Conservation (phyloP, 2,329 filamentous ascomycete species). For the Diaporthe helianthi region DNA sequence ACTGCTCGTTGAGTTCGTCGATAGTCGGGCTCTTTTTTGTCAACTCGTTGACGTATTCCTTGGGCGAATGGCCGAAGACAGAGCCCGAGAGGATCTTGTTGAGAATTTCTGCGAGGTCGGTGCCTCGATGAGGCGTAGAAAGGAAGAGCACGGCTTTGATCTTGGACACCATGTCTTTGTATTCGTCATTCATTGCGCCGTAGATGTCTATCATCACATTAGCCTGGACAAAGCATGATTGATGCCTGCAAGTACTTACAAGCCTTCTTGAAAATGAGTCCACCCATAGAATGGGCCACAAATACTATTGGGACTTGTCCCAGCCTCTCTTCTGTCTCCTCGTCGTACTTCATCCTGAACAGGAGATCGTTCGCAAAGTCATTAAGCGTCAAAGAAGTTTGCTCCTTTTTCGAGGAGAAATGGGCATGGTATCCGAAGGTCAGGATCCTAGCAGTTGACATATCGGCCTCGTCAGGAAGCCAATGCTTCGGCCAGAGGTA, state of each 20-base stretch:
- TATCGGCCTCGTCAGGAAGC: conserved; percentile 35
- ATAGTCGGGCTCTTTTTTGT: conserved; percentile 36
- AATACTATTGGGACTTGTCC: conserved; percentile 38
- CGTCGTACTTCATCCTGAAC: conserved; percentile 37
- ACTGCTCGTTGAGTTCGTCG: conserved; percentile 45
- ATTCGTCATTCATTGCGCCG: conserved; percentile 38
- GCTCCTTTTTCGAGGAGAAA: conserved; percentile 34
- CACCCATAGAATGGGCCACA: conserved; percentile 40
- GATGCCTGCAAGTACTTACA: background rate
- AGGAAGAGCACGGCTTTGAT: conserved; percentile 39
- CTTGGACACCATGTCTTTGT: conserved; percentile 34
- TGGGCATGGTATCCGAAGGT: conserved; percentile 40
- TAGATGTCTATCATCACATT: conserved; percentile 27
- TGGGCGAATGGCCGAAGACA: conserved; percentile 36
- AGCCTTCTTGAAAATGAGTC: conserved; percentile 39
- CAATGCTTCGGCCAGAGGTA: conserved; percentile 37
- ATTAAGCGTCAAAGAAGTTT: conserved; percentile 31
- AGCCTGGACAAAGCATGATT: background rate
- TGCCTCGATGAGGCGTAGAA: conserved; percentile 41
- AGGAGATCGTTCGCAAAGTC: conserved; percentile 40
- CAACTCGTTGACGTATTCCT: conserved; percentile 41
- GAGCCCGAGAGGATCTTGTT: conserved; percentile 36
- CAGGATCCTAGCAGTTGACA: conserved; percentile 37
- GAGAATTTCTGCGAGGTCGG: conserved; percentile 37
- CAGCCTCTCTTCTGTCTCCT: conserved; percentile 32